Conservation (phyloP, 805 yeast species). For the Starmera caribaea region DNA sequence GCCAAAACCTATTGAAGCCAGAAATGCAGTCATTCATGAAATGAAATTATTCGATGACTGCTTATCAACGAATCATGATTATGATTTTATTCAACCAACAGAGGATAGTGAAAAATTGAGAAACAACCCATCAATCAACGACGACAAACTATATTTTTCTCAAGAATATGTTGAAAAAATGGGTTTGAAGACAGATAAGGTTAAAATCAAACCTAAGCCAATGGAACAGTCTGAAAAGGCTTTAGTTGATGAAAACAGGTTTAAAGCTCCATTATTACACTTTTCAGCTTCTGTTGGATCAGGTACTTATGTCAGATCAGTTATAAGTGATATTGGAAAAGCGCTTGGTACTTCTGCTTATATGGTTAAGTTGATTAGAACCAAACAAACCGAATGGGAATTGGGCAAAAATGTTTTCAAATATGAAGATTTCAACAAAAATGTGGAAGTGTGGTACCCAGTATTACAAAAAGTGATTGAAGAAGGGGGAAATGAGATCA, state of each 20-base stretch:
- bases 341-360: constrained; percentile 75
- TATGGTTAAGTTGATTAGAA: constrained; percentile 75
- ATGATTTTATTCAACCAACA: constrained; percentile 32
- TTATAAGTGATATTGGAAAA: constrained; percentile 82
- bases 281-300: constrained; percentile 78
- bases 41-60: constrained; percentile 46
- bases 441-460: constrained; percentile 61
- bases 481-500: constrained; percentile 24
- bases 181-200: constrained; percentile 29
- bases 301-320: constrained; percentile 89
- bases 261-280: constrained; percentile 60
- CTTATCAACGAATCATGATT: constrained; percentile 46
- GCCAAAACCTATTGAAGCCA: constrained; percentile 72
- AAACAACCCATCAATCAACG: constrained; percentile 39
- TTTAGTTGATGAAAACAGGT: constrained; percentile 16
- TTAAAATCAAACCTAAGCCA: constrained; percentile 25
- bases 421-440: constrained; percentile 52
- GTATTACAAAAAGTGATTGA: constrained; percentile 49
- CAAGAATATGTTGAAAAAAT: constrained; percentile 40
- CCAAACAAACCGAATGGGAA: constrained; percentile 78
- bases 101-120: constrained; percentile 33
- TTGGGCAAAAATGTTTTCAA: constrained; percentile 60
- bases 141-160: constrained; percentile 52
- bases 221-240: constrained; percentile 24
- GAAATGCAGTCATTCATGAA: constrained; percentile 55